Evolutionary conservation across 2,329 filamentous ascomycete species (phyloP).

Genomic region (Colletotrichum zoysiae): DNA sequence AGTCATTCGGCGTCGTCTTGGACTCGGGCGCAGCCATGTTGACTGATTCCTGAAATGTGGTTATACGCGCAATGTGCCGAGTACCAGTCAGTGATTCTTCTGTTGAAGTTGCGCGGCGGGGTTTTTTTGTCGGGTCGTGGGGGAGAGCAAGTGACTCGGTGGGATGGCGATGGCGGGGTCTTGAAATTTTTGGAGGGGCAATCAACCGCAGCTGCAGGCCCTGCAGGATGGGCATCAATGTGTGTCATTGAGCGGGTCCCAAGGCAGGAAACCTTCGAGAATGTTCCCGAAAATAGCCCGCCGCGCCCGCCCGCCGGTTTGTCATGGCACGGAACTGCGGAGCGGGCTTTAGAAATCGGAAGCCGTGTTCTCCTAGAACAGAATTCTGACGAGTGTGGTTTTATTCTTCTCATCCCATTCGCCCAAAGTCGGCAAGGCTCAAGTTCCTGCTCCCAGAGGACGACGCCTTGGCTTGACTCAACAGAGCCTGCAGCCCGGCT

Average conservation of each 20-base stretch:
- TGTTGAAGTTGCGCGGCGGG: conserved; percentile 8
- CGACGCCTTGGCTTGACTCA: conserved; percentile 64
- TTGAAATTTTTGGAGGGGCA: conserved; percentile 47
- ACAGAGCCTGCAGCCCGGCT: conserved; percentile 73
- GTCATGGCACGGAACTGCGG: conserved; percentile 15
- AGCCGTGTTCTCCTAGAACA: not conserved
- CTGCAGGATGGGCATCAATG: conserved; percentile 30
- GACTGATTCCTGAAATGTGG: conserved; percentile 29
- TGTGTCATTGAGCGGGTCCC: conserved; percentile 41
- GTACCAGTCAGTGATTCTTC: not conserved
- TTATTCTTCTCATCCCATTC: conserved; percentile 47
- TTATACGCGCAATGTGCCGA: conserved; percentile 3
- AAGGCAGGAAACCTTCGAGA: conserved; percentile 40
- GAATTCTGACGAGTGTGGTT: not conserved
- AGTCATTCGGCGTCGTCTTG: conserved; percentile 60
- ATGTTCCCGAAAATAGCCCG: conserved; percentile 41
- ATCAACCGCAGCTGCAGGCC: conserved; percentile 40
- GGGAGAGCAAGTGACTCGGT: conserved; percentile 32
- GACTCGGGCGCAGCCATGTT: conserved; percentile 59
- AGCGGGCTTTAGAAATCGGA: not conserved
- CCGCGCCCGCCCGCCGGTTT: conserved; percentile 8
- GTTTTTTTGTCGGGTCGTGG: conserved; percentile 33
- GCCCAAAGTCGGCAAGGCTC: conserved; percentile 68
- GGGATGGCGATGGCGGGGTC: conserved; percentile 43
- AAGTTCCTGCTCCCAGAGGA: conserved; percentile 55